phyloP scores from a whole-genome alignment of 2,329 filamentous ascomycete species.

The Diaporthe humulicola region DNA sequence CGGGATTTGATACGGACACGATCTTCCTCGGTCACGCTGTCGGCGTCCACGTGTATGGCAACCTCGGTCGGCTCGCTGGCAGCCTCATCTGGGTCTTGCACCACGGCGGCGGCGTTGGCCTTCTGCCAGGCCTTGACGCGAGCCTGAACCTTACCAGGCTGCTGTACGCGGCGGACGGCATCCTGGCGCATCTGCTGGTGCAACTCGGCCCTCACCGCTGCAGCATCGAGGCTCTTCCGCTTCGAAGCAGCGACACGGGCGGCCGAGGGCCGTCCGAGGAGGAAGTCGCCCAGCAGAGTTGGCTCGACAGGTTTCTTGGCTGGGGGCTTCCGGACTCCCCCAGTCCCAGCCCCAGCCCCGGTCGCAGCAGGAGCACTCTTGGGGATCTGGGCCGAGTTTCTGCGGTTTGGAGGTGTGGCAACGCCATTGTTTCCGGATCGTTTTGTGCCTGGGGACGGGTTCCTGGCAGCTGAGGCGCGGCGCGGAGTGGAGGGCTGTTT shows the following conservation, averaged over 20 bases:
- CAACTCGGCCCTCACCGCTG: constrained; percentile 67
- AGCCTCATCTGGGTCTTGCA: constrained; percentile 62
- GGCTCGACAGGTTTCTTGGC: constrained; percentile 57
- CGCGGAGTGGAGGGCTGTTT: constrained; percentile 34
- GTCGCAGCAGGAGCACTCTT: constrained; percentile 58
- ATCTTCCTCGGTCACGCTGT: constrained; percentile 73
- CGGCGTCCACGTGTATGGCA: constrained; percentile 70
- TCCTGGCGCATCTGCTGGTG: constrained; percentile 70
- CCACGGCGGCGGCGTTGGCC: constrained; percentile 76
- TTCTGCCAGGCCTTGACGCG: constrained; percentile 90
- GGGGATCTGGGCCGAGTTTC: constrained; percentile 50
- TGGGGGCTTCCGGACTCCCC: constrained; percentile 46
- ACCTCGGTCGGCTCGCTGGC: constrained; percentile 72
- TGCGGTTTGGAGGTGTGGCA: constrained; percentile 46
- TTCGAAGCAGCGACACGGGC: constrained; percentile 62
- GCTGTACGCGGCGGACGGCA: constrained; percentile 70
- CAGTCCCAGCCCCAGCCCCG: constrained; percentile 46
- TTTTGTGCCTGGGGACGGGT: constrained; percentile 38
- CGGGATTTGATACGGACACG: constrained; percentile 68
- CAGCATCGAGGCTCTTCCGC: constrained; percentile 68
- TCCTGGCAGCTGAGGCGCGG: constrained; percentile 40
- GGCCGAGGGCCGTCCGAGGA: constrained; percentile 68
- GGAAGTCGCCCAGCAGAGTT: constrained; percentile 69
- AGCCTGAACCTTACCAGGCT: constrained; percentile 78
- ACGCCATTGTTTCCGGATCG: constrained; percentile 41